Evolutionary conservation across 805 yeast genomes (phyloP), one percentile per base, ranked within the genome.

Genomic region (Kuraishia borneana): DNA sequence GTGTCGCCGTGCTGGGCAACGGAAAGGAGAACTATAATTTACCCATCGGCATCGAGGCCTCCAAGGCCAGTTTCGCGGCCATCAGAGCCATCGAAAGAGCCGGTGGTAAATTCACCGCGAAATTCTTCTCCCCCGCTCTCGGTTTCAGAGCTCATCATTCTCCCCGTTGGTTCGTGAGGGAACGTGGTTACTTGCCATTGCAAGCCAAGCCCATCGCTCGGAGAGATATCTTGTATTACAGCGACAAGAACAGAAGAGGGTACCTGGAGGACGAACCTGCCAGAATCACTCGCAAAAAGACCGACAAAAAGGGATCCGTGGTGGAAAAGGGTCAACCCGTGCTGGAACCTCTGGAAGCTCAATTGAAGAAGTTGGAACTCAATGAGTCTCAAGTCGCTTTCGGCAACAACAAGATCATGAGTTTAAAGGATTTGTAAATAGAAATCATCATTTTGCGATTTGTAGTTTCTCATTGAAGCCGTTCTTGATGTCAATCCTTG

Each of bases 201-300:
- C 76, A 73, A 34, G 87, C 96, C 2, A 74, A 87, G 56, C 98
- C 98, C 10, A 80, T 79, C 6, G 76, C 73, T 45, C 74, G 83
- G 58, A 80, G 83, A 57, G 85, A 81, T 49, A 76, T 89, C 37
- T 74, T 73, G 38, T 84, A 67, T 56, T 89, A 92, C 60, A 73
- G 85, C 32, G 69, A 75, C 51, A 68, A 70, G 2, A 75, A 65
- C 25, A 75, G 74, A 49, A 70, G 85, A 44, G 98, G 98, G 6
- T 89, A 84, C 51, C 58, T 87, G 49, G 53, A 48, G 34, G 68
- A 58, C 46, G 52, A 39, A 39, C 41, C 7, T 51, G 53, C 29
- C 37, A 46, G 12, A 34, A 45, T 13, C 26, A 30, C 37, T 18
- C 21, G 42, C 36, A 4, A 44, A 41, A 20, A 44, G 47, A 10